phyloP scores from a whole-genome alignment of 1,284 basidiomycete species.

The Marasmius oreades region DNA sequence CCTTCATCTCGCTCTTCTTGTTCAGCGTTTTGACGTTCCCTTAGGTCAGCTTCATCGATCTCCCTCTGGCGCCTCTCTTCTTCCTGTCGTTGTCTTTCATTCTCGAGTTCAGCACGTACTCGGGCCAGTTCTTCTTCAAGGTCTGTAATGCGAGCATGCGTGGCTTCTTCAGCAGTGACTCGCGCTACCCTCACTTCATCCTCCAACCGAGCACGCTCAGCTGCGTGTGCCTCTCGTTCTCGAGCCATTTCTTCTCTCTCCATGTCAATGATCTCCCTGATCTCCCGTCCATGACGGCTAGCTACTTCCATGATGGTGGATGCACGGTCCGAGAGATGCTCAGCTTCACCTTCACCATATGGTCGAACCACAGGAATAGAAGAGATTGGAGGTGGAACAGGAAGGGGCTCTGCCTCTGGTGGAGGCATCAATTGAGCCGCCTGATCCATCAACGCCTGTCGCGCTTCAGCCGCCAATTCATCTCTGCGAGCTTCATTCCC shows the following conservation, averaged over 20 bases:
- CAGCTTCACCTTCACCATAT: neutral
- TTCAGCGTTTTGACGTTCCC: slow-evolving; percentile 55
- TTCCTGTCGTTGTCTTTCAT: slow-evolving; percentile 41
- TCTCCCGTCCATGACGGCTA: slow-evolving; percentile 49
- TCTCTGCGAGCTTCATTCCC: slow-evolving; percentile 57
- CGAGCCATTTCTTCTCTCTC: slow-evolving; percentile 57
- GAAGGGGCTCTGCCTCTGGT: neutral
- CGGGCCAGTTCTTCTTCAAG: slow-evolving; percentile 62
- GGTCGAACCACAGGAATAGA: neutral
- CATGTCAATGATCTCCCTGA: slow-evolving; percentile 51
- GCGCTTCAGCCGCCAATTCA: slow-evolving; percentile 45
- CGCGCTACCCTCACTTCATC: slow-evolving; percentile 47
- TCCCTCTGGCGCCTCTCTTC: slow-evolving; percentile 52
- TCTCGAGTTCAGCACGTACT: slow-evolving; percentile 48
- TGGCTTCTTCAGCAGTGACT: slow-evolving; percentile 43
- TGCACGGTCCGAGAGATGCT: slow-evolving; percentile 5
- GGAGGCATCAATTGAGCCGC: slow-evolving; percentile 23
- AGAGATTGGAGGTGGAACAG: neutral
- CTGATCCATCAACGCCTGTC: slow-evolving; percentile 46
- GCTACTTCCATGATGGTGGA: slow-evolving; percentile 38
- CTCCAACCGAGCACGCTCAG: slow-evolving; percentile 47
- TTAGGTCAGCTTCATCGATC: slow-evolving; percentile 56
- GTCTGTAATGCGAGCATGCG: slow-evolving; percentile 49
- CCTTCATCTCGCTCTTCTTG: slow-evolving; percentile 54
- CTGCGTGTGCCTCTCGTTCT: slow-evolving; percentile 49